Evolutionary conservation across 805 yeast species (phyloP).

Genomic region (Candida odintsovae): DNA sequence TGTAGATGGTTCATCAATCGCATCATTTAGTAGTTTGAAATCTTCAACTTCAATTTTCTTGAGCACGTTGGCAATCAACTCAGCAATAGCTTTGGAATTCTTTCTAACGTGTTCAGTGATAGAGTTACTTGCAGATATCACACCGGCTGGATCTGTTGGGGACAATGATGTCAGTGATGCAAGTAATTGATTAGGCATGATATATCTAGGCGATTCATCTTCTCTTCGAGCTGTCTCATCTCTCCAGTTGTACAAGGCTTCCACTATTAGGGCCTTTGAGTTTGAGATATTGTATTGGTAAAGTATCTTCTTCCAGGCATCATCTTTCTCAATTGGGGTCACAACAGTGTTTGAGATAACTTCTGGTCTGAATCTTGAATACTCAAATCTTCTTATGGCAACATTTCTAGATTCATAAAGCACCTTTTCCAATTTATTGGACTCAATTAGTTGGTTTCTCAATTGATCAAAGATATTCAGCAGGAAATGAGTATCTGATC

Average conservation of each 20-base stretch:
- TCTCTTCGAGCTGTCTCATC: slow-evolving; percentile 64
- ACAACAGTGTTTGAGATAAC: slow-evolving; percentile 29
- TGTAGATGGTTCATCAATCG: neutral
- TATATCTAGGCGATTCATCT: slow-evolving; percentile 80
- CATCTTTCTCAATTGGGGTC: slow-evolving; percentile 46
- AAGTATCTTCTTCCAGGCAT: slow-evolving; percentile 64
- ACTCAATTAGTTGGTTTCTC: slow-evolving; percentile 52
- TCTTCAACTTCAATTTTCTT: slow-evolving; percentile 29
- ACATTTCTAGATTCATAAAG: slow-evolving; percentile 71
- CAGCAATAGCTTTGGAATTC: slow-evolving; percentile 52
- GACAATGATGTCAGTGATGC: slow-evolving; percentile 50
- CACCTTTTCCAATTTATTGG: slow-evolving; percentile 51
- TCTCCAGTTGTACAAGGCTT: slow-evolving; percentile 73
- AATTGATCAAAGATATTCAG: slow-evolving; percentile 73
- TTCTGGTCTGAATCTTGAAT: slow-evolving; percentile 54
- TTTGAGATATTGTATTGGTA: slow-evolving; percentile 58
- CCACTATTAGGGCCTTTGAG: slow-evolving; percentile 49
- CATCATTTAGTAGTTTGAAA: slow-evolving; percentile 30
- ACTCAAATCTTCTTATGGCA: slow-evolving; percentile 78
- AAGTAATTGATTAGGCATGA: slow-evolving; percentile 78
- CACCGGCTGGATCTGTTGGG: slow-evolving; percentile 56
- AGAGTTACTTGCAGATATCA: slow-evolving; percentile 40
- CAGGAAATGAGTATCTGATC: slow-evolving; percentile 92
- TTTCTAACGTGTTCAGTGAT: slow-evolving; percentile 52
- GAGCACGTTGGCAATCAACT: slow-evolving; percentile 37